Base-by-base conservation (phyloP, 1,139 yeast genomes). In the Pichia sp. region DNA sequence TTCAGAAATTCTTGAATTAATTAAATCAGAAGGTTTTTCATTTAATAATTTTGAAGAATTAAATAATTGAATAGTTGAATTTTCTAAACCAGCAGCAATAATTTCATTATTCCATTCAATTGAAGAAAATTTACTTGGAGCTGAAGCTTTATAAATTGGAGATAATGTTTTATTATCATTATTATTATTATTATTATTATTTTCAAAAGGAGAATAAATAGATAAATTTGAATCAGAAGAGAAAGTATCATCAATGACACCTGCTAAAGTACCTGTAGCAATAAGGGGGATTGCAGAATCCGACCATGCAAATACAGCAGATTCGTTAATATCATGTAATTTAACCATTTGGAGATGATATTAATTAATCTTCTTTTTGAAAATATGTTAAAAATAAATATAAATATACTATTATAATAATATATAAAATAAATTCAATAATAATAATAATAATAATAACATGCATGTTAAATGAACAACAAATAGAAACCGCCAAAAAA, bases 281-380 rank as follows among this genome's bases (percentile, higher is more conserved):
- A 90, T 66, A 48, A 79, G 66, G 26, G 96, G 95, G 49, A 82
- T 70, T 43, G 75, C 67, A 56, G 82, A 87, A 58, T 74, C 78
- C 46, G 96, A 87, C 97, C 97, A 92, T 42, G 97, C 95, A 67
- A 92, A 87, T 32, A 96, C 82, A 40, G 97, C 89, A 20, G 97
- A 87, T 55, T 90, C 76, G 53, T 79, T 74, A 59, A 87, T 81
- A 65, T 89, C 96, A 64, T 80, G 78, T 57, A 92, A 74, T 67
- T 87, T 87, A 56, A 87, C 94, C 95, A 85, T 85, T 20, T 40
- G 24, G 27, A 25, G 31, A 22, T 5, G 3, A 3, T 16, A 16
- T 16, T 16, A n/a, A n/a, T n/a, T 16, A 16, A 16, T 16, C 16
- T 16, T 16, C 16, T 16, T 16, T 16, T 16, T n/a, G n/a, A n/a